phyloP scores from a whole-genome alignment of 768 basidiomycete genomes.

The Hypholoma fasciculare region DNA sequence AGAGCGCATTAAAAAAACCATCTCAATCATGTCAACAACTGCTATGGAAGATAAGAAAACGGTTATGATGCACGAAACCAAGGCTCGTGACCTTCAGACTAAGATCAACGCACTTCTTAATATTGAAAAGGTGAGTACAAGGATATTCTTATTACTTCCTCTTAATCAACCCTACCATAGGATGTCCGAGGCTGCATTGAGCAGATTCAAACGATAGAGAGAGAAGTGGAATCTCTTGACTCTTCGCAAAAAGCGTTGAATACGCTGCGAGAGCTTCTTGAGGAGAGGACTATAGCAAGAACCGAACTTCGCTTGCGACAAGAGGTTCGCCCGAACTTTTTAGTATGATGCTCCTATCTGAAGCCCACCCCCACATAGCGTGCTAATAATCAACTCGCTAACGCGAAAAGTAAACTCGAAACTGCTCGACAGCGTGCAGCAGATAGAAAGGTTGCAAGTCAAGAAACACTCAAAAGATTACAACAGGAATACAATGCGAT shows the following conservation, averaged over 20 bases:
- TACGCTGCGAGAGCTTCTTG: constrained; percentile 67
- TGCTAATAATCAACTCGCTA: constrained; percentile 74
- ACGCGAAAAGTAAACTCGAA: constrained; percentile 82
- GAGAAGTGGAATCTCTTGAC: constrained; percentile 65
- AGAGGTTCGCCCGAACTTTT: constrained; percentile 45
- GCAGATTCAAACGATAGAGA: constrained; percentile 73
- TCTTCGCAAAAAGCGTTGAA: constrained; percentile 64
- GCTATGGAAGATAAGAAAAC: constrained; percentile 71
- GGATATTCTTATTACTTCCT: no score
- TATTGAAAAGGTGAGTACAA: constrained; percentile 66
- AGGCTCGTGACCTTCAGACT: constrained; percentile 73
- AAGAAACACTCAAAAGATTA: constrained; percentile 71
- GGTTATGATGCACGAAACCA: constrained; percentile 65
- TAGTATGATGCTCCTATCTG: not conserved
- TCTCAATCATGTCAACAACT: constrained; percentile 69
- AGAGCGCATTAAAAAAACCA: constrained; percentile 83
- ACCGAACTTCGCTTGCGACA: constrained; percentile 66
- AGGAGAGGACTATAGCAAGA: constrained; percentile 73
- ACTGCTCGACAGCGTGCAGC: constrained; percentile 78
- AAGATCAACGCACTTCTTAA: constrained; percentile 70
- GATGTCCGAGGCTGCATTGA: constrained; percentile 73
- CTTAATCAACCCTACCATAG: constrained; percentile 31
- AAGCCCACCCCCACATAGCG: constrained; percentile 47
- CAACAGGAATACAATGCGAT: constrained; percentile 81
- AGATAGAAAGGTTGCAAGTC: constrained; percentile 74